Evolutionary conservation across 225 moss, liverwort and hornwort genomes (phyloP).

Genomic region (Polytrichum formosum): DNA sequence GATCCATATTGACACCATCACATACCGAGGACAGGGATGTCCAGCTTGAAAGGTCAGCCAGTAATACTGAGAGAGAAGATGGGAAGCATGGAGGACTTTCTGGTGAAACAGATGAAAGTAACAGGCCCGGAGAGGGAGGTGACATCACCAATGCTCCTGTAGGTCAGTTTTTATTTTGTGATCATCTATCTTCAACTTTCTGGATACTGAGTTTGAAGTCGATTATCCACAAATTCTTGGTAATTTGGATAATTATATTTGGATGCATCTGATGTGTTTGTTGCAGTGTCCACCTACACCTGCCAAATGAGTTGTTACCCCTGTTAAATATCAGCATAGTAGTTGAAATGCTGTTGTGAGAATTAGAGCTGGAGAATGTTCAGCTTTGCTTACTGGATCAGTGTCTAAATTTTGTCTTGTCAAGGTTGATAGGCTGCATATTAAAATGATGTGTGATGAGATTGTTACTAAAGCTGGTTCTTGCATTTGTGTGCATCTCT

Average conservation of each 20-base stretch:
- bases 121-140: conserved; percentile 26
- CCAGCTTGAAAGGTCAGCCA: conserved; percentile 62
- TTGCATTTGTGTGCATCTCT: background rate
- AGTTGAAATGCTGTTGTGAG: no score
- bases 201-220: no score
- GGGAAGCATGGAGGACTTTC: conserved; percentile 32
- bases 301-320: no score
- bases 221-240: no score
- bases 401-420: no score
- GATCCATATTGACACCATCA: conserved; percentile 30
- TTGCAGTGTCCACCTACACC: no score
- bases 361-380: no score
- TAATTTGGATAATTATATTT: no score
- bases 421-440: background rate
- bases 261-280: no score
- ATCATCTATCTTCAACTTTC: background rate
- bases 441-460: background rate
- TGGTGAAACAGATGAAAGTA: conserved; percentile 22
- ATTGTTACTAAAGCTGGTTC: background rate
- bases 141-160: conserved; percentile 20
- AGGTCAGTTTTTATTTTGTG: conserved; percentile 24
- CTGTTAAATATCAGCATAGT: no score
- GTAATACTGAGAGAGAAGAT: conserved; percentile 52
- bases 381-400: no score
- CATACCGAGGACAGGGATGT: conserved; percentile 42